Evolutionary conservation across 2,329 filamentous ascomycete genomes (phyloP).

Genomic region (Chaetoscypha palmicola): DNA sequence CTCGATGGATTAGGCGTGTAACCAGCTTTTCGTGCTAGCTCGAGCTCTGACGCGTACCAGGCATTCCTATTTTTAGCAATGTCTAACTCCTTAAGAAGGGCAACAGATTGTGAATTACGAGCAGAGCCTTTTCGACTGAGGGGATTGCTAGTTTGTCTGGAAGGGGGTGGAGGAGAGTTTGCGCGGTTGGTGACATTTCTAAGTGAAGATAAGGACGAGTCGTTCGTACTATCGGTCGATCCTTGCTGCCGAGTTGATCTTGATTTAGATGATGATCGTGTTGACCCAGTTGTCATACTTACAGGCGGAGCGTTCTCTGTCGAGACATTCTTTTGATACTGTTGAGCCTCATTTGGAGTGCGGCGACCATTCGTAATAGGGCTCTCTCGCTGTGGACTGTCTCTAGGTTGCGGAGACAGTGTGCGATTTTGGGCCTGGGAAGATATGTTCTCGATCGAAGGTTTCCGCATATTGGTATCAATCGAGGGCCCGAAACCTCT

Average conservation of each 20-base stretch:
- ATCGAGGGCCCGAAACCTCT: conserved; percentile 26
- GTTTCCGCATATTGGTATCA: conserved; percentile 32
- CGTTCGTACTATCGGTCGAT: conserved; percentile 62
- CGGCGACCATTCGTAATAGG: conserved; percentile 53
- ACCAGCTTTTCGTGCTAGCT: conserved; percentile 82
- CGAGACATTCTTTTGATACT: conserved; percentile 31
- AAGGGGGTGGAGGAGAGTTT: conserved; percentile 52
- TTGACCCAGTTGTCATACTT: conserved; percentile 16
- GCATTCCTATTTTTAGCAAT: conserved; percentile 78
- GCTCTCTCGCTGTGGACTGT: conserved; percentile 41
- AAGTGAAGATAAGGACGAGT: conserved; percentile 39
- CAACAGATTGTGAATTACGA: conserved; percentile 53
- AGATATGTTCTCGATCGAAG: conserved; percentile 40
- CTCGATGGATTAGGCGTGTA: conserved; percentile 68
- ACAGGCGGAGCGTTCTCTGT: conserved; percentile 24
- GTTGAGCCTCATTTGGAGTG: conserved; percentile 50
- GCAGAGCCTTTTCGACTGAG: conserved; percentile 54
- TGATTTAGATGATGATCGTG: conserved; percentile 40
- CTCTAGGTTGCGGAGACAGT: conserved; percentile 30
- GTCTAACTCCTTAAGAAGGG: conserved; percentile 81
- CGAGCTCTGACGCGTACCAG: conserved; percentile 94
- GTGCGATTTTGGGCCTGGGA: conserved; percentile 32
- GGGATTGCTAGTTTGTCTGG: conserved; percentile 51
- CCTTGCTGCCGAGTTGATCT: conserved; percentile 54
- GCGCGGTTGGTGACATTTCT: conserved; percentile 38